Conservation (phyloP, 1,139 yeast genomes). For the Pichia sp. region DNA sequence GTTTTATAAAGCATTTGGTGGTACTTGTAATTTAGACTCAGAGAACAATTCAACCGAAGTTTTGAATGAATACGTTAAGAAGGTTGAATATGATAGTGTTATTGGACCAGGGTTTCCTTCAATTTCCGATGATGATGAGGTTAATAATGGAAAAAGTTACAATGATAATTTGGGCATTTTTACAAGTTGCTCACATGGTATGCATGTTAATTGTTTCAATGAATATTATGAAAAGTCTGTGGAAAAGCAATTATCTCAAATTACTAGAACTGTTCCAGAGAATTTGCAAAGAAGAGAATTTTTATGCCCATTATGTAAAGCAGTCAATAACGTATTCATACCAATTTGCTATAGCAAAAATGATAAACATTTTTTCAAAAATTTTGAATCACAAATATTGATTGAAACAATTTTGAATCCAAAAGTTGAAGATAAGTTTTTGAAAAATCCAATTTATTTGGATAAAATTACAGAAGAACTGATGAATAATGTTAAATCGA, state of each 20-base stretch:
- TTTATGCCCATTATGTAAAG: constrained; percentile 85
- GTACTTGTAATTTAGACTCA: constrained; percentile 44
- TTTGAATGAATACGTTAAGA: constrained; percentile 30
- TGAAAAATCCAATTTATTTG: constrained; percentile 10
- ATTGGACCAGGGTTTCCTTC: constrained; percentile 68
- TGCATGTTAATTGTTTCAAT: constrained; percentile 75
- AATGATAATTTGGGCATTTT: constrained; percentile 49
- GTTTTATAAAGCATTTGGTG: constrained; percentile 60
- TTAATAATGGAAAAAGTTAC: constrained; percentile 25
- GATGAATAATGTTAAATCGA: constrained; percentile 17
- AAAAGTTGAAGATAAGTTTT: constrained; percentile 10
- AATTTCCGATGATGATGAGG: constrained; percentile 7
- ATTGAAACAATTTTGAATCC: constrained; percentile 12
- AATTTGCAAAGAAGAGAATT: constrained; percentile 65
- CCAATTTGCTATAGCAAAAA: constrained; percentile 57
- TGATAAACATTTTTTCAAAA: constrained; percentile 17
- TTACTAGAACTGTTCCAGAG: constrained; percentile 79
- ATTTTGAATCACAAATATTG: constrained; percentile 10
- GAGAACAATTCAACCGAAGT: not conserved
- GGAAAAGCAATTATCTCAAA: constrained; percentile 52
- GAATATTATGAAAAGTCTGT: constrained; percentile 52
- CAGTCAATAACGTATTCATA: constrained; percentile 74
- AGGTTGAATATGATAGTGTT: constrained; percentile 36
- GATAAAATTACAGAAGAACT: constrained; percentile 19
- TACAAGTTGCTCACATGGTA: constrained; percentile 89